Conservation (phyloP, 257 asterid genomes). For the Nicotiana sylvestris region DNA sequence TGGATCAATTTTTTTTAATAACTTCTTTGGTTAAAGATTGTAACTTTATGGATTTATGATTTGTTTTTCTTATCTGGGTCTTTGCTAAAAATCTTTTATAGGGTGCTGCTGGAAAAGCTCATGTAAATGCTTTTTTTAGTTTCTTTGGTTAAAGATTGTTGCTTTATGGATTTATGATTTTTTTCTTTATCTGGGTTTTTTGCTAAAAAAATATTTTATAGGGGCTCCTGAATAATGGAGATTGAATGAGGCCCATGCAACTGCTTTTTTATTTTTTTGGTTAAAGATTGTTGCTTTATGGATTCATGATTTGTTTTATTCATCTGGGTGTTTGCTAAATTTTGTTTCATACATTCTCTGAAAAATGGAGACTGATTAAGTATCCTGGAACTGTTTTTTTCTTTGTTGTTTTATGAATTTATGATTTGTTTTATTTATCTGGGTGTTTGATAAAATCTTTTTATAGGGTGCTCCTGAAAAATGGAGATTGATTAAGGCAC, state of each 20-base stretch:
- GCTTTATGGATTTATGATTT: neutral
- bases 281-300: neutral
- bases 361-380: too few relatives aligned
- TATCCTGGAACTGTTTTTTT: neutral
- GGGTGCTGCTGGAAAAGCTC: too few relatives aligned
- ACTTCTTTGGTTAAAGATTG: neutral
- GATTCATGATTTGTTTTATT: too few relatives aligned
- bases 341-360: too few relatives aligned
- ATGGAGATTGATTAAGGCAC: constrained; percentile 97
- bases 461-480: constrained; percentile 85
- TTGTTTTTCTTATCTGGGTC: too few relatives aligned
- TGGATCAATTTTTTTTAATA: too few relatives aligned
- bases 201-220: neutral
- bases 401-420: neutral
- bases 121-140: neutral
- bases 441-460: too few relatives aligned
- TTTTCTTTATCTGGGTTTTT: neutral
- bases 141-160: neutral
- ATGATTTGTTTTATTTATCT: too few relatives aligned
- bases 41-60: neutral
- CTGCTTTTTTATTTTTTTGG: neutral
- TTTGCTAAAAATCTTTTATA: too few relatives aligned
- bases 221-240: too few relatives aligned
- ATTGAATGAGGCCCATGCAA: too few relatives aligned
- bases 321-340: too few relatives aligned